Conservation (phyloP, 1,284 basidiomycete genomes). For the Phellinidium pouzarii region DNA sequence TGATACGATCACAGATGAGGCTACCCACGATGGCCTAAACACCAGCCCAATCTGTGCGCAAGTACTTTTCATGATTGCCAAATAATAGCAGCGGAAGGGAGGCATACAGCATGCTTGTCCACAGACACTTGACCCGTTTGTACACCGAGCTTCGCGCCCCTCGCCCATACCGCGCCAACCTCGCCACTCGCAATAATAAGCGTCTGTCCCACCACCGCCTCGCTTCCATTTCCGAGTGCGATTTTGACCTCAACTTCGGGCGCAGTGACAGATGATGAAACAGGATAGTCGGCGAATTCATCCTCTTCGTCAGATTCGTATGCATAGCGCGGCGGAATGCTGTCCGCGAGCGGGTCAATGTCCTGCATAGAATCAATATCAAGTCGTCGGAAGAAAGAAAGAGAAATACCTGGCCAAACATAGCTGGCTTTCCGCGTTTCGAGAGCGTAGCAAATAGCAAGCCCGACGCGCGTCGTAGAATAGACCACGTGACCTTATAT, state of each 20-base stretch:
- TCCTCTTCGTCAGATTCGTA: slow-evolving; percentile 66
- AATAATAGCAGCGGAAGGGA: background rate
- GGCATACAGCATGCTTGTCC: slow-evolving; percentile 40
- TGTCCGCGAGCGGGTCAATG: slow-evolving; percentile 48
- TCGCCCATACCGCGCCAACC: slow-evolving; percentile 44
- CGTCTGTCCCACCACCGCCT: slow-evolving; percentile 23
- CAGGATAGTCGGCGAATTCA: slow-evolving; percentile 30
- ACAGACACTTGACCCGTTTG: slow-evolving; percentile 41
- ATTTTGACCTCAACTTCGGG: slow-evolving; percentile 32
- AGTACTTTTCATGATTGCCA: background rate
- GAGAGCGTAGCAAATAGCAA: no score
- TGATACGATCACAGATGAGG: slow-evolving; percentile 42
- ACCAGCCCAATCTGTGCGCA: slow-evolving; percentile 42
- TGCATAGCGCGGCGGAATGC: slow-evolving; percentile 49
- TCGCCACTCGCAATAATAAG: slow-evolving; percentile 43
- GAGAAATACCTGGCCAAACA: background rate
- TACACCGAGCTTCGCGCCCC: slow-evolving; percentile 43
- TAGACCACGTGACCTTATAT: no score
- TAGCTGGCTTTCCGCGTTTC: background rate
- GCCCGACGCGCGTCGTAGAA: no score
- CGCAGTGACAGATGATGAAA: background rate
- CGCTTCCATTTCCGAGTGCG: slow-evolving; percentile 25
- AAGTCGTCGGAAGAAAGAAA: background rate
- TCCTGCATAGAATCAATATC: slow-evolving; percentile 32
- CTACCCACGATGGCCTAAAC: slow-evolving; percentile 45